A percentile compares a stretch with the other conserved stretches of the same genome.
Conservation (phyloP, 148 eudicot genomes). For the Diospyros lotus region DNA sequence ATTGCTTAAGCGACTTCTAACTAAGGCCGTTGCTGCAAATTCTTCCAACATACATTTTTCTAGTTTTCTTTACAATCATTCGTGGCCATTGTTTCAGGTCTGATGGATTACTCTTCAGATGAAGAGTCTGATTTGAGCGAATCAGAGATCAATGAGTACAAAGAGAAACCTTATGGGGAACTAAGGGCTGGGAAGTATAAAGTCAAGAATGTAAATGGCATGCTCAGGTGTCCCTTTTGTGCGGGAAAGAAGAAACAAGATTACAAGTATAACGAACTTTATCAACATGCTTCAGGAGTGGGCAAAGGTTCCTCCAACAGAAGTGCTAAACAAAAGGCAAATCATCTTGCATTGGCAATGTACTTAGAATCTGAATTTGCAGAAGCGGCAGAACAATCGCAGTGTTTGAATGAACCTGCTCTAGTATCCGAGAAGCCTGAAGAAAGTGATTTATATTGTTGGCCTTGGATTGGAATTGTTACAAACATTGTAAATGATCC, state of each 20-base stretch:
- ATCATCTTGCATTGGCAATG: constrained; percentile 61
- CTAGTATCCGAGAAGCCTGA: constrained; percentile 25
- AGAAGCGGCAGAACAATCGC: constrained; percentile 19
- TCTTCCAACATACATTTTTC: not conserved
- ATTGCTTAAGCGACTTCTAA: not conserved
- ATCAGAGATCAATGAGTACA: constrained; percentile 76
- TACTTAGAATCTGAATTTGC: constrained; percentile 52
- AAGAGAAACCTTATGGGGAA: constrained; percentile 63
- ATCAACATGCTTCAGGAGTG: constrained; percentile 74
- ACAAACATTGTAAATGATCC: constrained; percentile 43
- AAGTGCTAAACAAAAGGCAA: constrained; percentile 63
- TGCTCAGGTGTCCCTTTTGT: constrained; percentile 84
- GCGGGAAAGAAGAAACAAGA: constrained; percentile 93
- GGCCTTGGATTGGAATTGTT: constrained; percentile 78
- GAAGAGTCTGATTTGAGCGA: constrained; percentile 83
- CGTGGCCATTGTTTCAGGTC: not conserved
- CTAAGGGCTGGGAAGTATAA: constrained; percentile 47
- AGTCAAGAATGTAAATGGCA: constrained; percentile 51
- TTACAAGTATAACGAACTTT: constrained; percentile 67
- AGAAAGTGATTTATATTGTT: constrained; percentile 40
- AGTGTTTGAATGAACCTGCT: constrained; percentile 21
- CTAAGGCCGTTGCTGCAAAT: not conserved
- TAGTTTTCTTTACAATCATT: not conserved
- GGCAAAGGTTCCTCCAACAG: constrained; percentile 62
- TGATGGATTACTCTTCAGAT: constrained; percentile 60